Evolutionary conservation across 768 basidiomycete species (phyloP).

Genomic region (Clavulina sp.): DNA sequence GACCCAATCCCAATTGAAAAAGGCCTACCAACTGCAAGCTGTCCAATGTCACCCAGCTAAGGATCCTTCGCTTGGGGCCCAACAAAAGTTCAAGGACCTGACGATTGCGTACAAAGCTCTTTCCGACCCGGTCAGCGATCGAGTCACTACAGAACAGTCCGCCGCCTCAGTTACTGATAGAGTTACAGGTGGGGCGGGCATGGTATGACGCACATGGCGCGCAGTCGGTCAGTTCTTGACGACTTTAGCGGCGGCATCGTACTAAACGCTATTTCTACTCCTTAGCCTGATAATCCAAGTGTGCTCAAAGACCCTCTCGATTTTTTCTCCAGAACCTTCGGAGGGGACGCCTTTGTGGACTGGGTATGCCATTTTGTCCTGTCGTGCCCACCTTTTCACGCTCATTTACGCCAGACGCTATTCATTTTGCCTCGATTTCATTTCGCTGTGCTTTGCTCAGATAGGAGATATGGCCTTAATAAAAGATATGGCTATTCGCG

Average conservation of each 20-base stretch:
- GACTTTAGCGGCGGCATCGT: too few species aligned
- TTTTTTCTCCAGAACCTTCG: constrained; percentile 91
- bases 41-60: constrained; percentile 98
- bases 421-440: too few species aligned
- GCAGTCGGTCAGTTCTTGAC: constrained; percentile 70
- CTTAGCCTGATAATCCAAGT: too few species aligned
- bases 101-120: constrained; percentile 96
- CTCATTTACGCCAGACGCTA: too few species aligned
- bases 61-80: constrained; percentile 81
- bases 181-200: too few species aligned
- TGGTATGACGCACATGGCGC: constrained; percentile 95
- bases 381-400: background rate
- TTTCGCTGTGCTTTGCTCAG: too few species aligned
- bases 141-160: background rate
- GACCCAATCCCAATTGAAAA: constrained; percentile 71
- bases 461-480: constrained; percentile 93
- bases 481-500: constrained; percentile 79
- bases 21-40: constrained; percentile 84
- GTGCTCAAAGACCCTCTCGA: constrained; percentile 90
- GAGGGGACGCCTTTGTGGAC: constrained; percentile 78
- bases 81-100: constrained; percentile 92
- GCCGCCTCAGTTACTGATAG: too few species aligned
- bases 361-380: constrained; percentile 47
- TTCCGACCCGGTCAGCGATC: constrained; percentile 49
- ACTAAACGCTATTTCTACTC: too few species aligned